These are phyloP conservation scores for Incumbomyces lentus DNA, from an alignment of 2,329 filamentous ascomycete species.

Conservation along the genomic window DNA sequence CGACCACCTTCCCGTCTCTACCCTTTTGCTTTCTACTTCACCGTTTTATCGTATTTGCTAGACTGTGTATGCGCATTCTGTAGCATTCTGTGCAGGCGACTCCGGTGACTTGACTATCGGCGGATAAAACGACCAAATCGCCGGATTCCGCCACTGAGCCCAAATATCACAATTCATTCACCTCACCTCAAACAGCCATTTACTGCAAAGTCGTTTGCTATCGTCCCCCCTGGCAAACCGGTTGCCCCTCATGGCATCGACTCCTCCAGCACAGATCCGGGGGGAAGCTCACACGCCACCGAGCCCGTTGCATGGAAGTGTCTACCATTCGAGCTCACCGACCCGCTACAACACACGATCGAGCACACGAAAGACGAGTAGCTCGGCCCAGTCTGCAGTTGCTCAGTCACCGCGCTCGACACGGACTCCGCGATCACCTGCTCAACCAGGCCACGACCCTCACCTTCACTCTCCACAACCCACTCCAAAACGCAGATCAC, in stretches of 20 bases:
- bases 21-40: background rate
- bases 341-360: conserved; percentile 19
- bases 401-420: conserved; percentile 11
- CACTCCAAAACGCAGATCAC: conserved; percentile 17
- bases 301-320: conserved; percentile 35
- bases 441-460: background rate
- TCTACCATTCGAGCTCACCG: conserved; percentile 25
- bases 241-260: conserved; percentile 31
- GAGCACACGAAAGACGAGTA: conserved; percentile 15
- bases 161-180: conserved; percentile 1
- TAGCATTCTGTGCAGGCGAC: background rate
- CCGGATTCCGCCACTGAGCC: background rate
- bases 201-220: conserved; percentile 3
- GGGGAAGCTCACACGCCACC: conserved; percentile 27
- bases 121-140: background rate
- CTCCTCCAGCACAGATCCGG: conserved; percentile 30
- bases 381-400: conserved; percentile 4
- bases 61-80: background rate
- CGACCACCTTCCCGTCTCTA: background rate
- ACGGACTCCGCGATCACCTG: conserved; percentile 5
- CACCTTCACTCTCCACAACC: conserved; percentile 14
- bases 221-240: conserved; percentile 5
- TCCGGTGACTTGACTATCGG: no score
- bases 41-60: conserved; percentile 5
- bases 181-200: conserved; percentile 4